Base-by-base conservation (phyloP, 768 basidiomycete species). In the Lactifluus pinguis region DNA sequence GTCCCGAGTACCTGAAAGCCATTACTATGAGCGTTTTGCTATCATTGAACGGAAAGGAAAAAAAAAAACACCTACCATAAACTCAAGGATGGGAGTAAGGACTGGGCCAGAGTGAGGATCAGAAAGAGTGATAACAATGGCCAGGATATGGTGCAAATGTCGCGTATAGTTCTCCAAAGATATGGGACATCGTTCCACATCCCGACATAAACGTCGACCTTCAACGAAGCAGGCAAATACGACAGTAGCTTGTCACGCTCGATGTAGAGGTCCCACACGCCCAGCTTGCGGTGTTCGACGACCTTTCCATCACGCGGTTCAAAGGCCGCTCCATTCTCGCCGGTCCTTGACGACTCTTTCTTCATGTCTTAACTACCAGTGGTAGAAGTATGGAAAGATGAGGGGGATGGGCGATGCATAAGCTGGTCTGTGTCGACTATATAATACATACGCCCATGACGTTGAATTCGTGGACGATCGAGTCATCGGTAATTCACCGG, bases 211-310 rank as follows among this genome's bases (percentile, higher is more conserved):
- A 74, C 72, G 68, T 85, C 79, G 7, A 83, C 66, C 45, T 72
- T 74, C 71, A 6, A 77, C 75, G 14, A 83, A 76, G 47, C 79
- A 55, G 21, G 74, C 68, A 34, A 66, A 69, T 39, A 61, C 39
- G 25, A 61, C 21, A 81, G 65, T 47, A 75, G 71, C 38, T 77
- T 69, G 30, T 73, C 70, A 29, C 72, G 74, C 66, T 88, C 81
- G 67, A 87, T 80, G 69, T 89, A 91, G 49, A 88, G 72, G 67
- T 89, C 86, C 89, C 89, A 91, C 41, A 89, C 82, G 51, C 89
- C 88, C 36, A 88, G 57, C 34, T 75, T 77, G 6, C 79, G 82
- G 65, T 87, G 85, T 59, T 82, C 81, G 63, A 89, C 34, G 30
- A 36, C 32, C 19, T 55, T 55, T 17, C 44, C 30, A 4, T 58